Conservation (phyloP, 345 rosid genomes). For the Sisymbrium irio region DNA sequence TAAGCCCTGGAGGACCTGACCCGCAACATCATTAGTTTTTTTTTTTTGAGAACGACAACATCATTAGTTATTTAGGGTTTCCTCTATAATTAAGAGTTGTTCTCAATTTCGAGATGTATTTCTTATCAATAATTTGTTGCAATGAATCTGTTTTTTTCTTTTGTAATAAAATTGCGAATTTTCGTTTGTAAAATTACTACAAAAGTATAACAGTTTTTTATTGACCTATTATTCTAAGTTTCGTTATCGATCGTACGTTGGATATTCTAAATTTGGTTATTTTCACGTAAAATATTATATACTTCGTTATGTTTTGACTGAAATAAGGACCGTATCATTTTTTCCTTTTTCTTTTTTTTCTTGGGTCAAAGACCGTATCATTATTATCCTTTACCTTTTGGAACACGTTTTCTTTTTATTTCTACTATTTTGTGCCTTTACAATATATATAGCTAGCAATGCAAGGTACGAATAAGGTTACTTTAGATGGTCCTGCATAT, state of each 20-base stretch:
- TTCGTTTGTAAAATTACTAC: conserved; percentile 10
- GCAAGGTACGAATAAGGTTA: background rate
- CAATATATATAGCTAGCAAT: background rate
- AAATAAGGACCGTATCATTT: conserved; percentile 5
- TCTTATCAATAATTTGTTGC: conserved; percentile 29
- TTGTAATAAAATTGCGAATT: background rate
- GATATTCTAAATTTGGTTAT: background rate
- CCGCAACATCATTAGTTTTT: conserved; percentile 34
- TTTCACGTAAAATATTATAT: background rate
- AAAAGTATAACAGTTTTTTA: conserved; percentile 9
- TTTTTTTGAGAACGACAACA: conserved; percentile 19
- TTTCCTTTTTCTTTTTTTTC: background rate
- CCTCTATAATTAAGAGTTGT: conserved; percentile 19
- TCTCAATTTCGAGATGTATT: conserved; percentile 12
- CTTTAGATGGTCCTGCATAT: conserved; percentile 21
- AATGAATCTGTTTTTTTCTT: conserved; percentile 15
- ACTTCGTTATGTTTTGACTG: background rate
- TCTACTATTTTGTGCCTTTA: background rate
- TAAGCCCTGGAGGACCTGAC: conserved; percentile 54
- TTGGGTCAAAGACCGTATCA: background rate
- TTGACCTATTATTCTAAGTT: background rate
- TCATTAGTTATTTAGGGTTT: conserved; percentile 35
- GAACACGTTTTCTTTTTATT: background rate
- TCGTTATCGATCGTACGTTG: conserved; percentile 4
- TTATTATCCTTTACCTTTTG: background rate